Evolutionary conservation across 2,329 filamentous ascomycete species (phyloP).

Genomic region (Exophiala lecanii-corni): DNA sequence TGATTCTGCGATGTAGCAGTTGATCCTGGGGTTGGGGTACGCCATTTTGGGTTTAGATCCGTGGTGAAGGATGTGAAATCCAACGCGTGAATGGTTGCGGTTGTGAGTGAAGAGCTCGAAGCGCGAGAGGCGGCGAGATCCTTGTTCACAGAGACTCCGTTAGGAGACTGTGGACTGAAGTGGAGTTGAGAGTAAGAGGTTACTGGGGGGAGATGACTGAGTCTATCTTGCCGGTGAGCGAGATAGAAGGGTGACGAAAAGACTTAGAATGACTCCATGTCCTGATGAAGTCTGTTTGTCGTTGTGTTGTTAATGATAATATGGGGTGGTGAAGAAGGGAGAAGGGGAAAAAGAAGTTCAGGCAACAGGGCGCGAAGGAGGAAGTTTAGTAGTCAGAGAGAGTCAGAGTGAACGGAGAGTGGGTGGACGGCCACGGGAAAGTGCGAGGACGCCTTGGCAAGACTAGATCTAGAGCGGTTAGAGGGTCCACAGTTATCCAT

Average conservation of each 20-base stretch:
- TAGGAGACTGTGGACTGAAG: constrained; percentile 29
- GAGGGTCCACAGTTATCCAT: neutral
- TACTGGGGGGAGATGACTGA: constrained; percentile 12
- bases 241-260: constrained; percentile 23
- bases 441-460: constrained; percentile 10
- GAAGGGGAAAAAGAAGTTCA: constrained; percentile 19
- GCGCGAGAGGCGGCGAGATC: constrained; percentile 28
- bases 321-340: constrained; percentile 15
- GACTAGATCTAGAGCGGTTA: neutral
- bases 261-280: constrained; percentile 30
- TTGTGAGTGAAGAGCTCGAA: constrained; percentile 26
- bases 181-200: constrained; percentile 26
- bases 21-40: constrained; percentile 31
- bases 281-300: constrained; percentile 27
- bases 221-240: constrained; percentile 31
- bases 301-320: constrained; percentile 14
- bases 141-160: constrained; percentile 30
- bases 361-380: constrained; percentile 18
- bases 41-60: constrained; percentile 34
- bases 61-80: constrained; percentile 34
- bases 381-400: constrained; percentile 7
- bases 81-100: constrained; percentile 32
- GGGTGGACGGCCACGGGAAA: constrained; percentile 1
- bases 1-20: constrained; percentile 28
- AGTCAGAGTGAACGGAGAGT: constrained; percentile 1